Base-by-base conservation (phyloP, 2,329 filamentous ascomycete genomes). In the Dactylellina cionopaga region DNA sequence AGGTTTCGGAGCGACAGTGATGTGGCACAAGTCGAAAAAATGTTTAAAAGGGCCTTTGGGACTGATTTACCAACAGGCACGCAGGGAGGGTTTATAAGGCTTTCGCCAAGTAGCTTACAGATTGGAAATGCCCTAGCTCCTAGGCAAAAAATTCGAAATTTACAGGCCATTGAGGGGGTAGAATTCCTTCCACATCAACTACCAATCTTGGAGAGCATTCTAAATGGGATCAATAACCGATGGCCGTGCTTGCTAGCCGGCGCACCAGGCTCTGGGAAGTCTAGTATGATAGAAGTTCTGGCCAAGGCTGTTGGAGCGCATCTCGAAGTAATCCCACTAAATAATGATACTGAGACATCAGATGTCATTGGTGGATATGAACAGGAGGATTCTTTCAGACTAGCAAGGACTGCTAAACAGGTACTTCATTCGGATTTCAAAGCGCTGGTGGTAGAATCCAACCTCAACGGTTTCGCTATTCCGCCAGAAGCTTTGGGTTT, bases 331-430 rank as follows among this genome's bases (percentile, higher is more conserved):
- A 91, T 98, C 77, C 89, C 93, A 0, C 88, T 99, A 81, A 99
- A 96, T 78, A 90, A 93, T 5, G 96, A 99, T 77, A 91, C 96
- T 44, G 95, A 99, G 80, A 93, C 94, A 0, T 96, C 96, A 88
- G 95, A 99, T 80, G 87, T 99, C 63, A 92, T 99, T 64, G 95
- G 95, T 77, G 95, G 95, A 0, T 99, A 96, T 78, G 95, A 99
- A 80, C 95, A 99, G 80, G 89, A 92, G 15, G 95, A 99, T 79
- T 88, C 91, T 19, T 84, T 90, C 55, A 86, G 94, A 62, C 87
- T 90, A 73, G 83, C 91, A 3, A 88, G 90, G 59, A 82, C 83
- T n/a, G 83, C 87, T 75, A 78, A 89, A 5, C 80, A 83, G 24
- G 82, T 85, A 49, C 78, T 91, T 10, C 81, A 82, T 10, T 77